Evolutionary conservation across 1,284 basidiomycete genomes (phyloP).

Genomic region (Ustilago vetiveriae): DNA sequence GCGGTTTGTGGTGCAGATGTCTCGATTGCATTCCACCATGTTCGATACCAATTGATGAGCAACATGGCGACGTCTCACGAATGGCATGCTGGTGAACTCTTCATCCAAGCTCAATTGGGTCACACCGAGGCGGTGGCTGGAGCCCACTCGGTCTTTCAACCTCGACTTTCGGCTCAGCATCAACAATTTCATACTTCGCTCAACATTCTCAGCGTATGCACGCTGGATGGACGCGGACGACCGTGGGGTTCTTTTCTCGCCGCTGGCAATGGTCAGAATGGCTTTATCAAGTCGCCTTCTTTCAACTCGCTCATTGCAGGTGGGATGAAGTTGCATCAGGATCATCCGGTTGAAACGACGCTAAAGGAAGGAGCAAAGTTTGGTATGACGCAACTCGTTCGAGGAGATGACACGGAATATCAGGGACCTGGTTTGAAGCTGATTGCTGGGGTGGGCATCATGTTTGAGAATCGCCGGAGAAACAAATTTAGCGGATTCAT

Average conservation of each 20-base stretch:
- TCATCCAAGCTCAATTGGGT: slow-evolving; percentile 25
- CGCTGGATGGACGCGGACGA: slow-evolving; percentile 25
- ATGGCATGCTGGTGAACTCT: slow-evolving; percentile 40
- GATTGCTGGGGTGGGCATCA: slow-evolving; percentile 34
- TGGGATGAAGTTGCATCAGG: slow-evolving; percentile 22
- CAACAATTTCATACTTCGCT: slow-evolving; percentile 29
- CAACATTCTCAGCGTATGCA: slow-evolving; percentile 31
- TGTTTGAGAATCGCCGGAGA: slow-evolving; percentile 38
- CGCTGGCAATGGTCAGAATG: slow-evolving; percentile 8
- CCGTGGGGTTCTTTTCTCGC: slow-evolving; percentile 35
- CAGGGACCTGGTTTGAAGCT: slow-evolving; percentile 29
- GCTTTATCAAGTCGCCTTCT: slow-evolving; percentile 28
- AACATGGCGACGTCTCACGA: slow-evolving; percentile 27
- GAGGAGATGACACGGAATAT: slow-evolving; percentile 9
- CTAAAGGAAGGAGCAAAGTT: slow-evolving; percentile 28
- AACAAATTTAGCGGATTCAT: slow-evolving; percentile 42
- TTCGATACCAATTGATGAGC: neutral
- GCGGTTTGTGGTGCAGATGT: too few relatives aligned
- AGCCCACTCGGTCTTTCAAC: slow-evolving; percentile 26
- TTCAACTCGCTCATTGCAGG: slow-evolving; percentile 24
- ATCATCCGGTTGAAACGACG: slow-evolving; percentile 28
- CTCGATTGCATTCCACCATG: neutral
- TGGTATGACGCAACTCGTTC: slow-evolving; percentile 23
- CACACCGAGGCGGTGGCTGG: slow-evolving; percentile 29
- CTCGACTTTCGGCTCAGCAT: slow-evolving; percentile 30